Conservation (phyloP, 1,139 yeast species). For the Petasospora rhodanensis region DNA sequence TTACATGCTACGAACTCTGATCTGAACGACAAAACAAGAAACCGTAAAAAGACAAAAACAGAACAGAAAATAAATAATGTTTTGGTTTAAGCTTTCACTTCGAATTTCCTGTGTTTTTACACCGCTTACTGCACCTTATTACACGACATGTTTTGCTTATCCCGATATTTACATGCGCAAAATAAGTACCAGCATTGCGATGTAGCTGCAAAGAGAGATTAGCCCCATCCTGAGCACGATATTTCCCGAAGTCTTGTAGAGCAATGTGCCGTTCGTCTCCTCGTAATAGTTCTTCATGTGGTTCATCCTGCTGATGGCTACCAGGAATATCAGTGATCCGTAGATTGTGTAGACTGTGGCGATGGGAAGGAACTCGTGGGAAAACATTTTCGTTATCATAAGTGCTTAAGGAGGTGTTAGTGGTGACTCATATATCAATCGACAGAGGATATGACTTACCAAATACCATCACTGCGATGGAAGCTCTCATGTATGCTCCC, state of each 20-base stretch:
- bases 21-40: too few species aligned
- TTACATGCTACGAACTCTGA: too few species aligned
- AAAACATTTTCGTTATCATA: slow-evolving; percentile 21
- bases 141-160: not conserved
- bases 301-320: slow-evolving; percentile 15
- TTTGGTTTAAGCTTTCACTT: too few species aligned
- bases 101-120: not conserved
- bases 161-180: slow-evolving; percentile 10
- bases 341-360: slow-evolving; percentile 22
- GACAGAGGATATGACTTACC: slow-evolving; percentile 3
- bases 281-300: slow-evolving; percentile 15
- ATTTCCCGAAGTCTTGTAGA: slow-evolving; percentile 24
- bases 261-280: slow-evolving; percentile 11
- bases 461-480: slow-evolving; percentile 21
- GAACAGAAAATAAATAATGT: too few species aligned
- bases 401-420: slow-evolving; percentile 13
- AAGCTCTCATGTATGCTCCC: slow-evolving; percentile 24
- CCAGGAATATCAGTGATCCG: slow-evolving; percentile 18
- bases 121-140: not conserved
- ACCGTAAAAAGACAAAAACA: too few species aligned
- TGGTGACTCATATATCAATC: too few species aligned
- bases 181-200: slow-evolving; percentile 17
- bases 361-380: slow-evolving; percentile 20
- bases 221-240: slow-evolving; percentile 15
- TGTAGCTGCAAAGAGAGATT: slow-evolving; percentile 15